These are phyloP conservation scores for Lonicera japonica DNA, from an alignment of 129 eudicot species.

Conservation along the genomic window DNA sequence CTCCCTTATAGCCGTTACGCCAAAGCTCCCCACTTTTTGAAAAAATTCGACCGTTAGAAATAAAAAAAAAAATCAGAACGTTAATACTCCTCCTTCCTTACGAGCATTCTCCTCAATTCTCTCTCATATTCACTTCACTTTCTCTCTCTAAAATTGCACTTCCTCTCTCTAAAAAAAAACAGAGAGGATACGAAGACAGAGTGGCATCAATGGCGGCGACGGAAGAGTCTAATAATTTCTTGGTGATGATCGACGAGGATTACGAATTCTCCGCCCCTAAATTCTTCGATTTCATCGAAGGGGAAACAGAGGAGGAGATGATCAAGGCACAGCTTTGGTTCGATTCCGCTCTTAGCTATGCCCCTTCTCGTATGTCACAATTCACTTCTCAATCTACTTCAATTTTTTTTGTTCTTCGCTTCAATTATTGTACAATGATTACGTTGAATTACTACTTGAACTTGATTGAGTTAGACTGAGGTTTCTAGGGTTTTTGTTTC, in stretches of 20 bases:
- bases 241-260: slow-evolving; percentile 40
- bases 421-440: not conserved
- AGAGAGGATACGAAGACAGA: too few species aligned
- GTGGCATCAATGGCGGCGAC: slow-evolving; percentile 20
- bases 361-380: slow-evolving; percentile 84
- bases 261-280: slow-evolving; percentile 83
- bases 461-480: too few species aligned
- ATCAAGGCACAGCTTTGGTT: slow-evolving; percentile 80
- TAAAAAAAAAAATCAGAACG: slow-evolving; percentile 40
- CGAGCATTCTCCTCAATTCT: slow-evolving; percentile 2
- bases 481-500: not conserved
- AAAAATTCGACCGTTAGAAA: slow-evolving; percentile 79
- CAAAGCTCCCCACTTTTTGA: slow-evolving; percentile 22
- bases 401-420: not conserved
- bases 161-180: not conserved
- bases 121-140: not conserved
- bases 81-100: slow-evolving; percentile 17
- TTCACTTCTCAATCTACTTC: not conserved
- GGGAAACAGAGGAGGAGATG: slow-evolving; percentile 56
- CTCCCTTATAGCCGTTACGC: too few species aligned
- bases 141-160: not conserved
- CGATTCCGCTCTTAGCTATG: slow-evolving; percentile 46
- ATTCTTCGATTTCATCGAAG: slow-evolving; percentile 62
- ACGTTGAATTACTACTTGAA: not conserved
- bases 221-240: slow-evolving; percentile 40